These are phyloP conservation scores for Coemansia biformis DNA, from an alignment of 192 early-diverging fungal species.

Conservation along the genomic window DNA sequence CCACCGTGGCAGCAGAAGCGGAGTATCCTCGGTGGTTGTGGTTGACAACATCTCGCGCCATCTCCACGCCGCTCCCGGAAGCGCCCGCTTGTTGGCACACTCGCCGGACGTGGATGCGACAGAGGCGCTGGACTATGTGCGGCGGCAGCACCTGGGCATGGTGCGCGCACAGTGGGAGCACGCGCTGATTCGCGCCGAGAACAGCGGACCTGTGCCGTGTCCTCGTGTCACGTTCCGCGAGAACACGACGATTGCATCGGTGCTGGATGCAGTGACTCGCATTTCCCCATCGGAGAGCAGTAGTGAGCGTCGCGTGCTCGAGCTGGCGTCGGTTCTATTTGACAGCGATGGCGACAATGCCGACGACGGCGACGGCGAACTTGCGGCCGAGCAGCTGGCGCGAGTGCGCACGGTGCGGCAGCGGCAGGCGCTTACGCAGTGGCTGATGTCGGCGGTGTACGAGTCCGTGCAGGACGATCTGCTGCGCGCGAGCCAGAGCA, in stretches of 20 bases:
- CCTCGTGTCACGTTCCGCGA: slow-evolving; percentile 13
- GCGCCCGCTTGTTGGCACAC: background rate
- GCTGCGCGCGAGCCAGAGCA: slow-evolving; percentile 15
- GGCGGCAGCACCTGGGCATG: slow-evolving; percentile 9
- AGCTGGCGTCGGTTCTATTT: slow-evolving; percentile 37
- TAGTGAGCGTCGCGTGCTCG: slow-evolving; percentile 16
- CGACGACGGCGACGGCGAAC: background rate
- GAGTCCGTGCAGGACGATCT: slow-evolving; percentile 44
- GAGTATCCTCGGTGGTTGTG: slow-evolving; percentile 15
- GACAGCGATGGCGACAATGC: slow-evolving; percentile 6
- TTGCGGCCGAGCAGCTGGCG: slow-evolving; percentile 2
- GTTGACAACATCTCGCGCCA: slow-evolving; percentile 49
- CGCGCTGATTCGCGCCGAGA: slow-evolving; percentile 1
- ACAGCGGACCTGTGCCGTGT: background rate
- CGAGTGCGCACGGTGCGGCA: slow-evolving; percentile 41
- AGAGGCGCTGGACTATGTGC: slow-evolving; percentile 2
- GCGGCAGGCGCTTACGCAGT: slow-evolving; percentile 55
- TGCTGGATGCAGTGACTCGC: background rate
- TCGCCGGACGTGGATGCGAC: no score
- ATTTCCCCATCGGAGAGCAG: background rate
- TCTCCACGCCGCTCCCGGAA: slow-evolving; percentile 18
- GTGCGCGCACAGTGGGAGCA: slow-evolving; percentile 30
- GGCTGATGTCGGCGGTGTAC: slow-evolving; percentile 60
- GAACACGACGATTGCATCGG: slow-evolving; percentile 16
- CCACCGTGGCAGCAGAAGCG: no score